phyloP scores from a whole-genome alignment of 2,329 filamentous ascomycete genomes.

The Simplicillium sp. region DNA sequence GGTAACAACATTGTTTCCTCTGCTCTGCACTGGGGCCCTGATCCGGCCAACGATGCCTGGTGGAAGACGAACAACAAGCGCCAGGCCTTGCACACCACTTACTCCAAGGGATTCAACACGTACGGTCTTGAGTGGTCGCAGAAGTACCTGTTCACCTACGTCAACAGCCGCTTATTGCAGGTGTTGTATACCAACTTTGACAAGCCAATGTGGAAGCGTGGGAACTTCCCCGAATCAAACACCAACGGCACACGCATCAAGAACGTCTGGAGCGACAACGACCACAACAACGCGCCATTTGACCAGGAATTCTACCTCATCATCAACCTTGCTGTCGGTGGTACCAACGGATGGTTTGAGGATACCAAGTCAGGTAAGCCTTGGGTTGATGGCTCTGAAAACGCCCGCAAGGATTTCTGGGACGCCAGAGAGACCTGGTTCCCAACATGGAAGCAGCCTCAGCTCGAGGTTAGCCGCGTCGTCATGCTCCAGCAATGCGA shows the following conservation, averaged over 20 bases:
- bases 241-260: conserved; percentile 55
- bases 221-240: conserved; percentile 54
- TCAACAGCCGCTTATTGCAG: conserved; percentile 71
- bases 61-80: conserved; percentile 77
- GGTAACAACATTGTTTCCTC: conserved; percentile 76
- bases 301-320: conserved; percentile 70
- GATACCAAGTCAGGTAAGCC: conserved; percentile 66
- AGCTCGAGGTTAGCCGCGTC: conserved; percentile 61
- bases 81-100: conserved; percentile 65
- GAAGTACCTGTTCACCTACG: conserved; percentile 80
- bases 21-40: conserved; percentile 74
- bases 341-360: conserved; percentile 76
- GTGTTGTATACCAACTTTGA: conserved; percentile 72
- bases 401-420: conserved; percentile 72
- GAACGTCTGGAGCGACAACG: conserved; percentile 56
- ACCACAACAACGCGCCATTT: conserved; percentile 57
- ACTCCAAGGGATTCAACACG: conserved; percentile 58
- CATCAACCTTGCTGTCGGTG: conserved; percentile 65
- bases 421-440: conserved; percentile 54
- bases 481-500: conserved; percentile 63
- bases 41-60: conserved; percentile 64
- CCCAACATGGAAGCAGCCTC: conserved; percentile 60
- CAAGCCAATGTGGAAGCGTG: conserved; percentile 57
- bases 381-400: conserved; percentile 61
- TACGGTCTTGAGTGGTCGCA: conserved; percentile 81